Evolutionary conservation across 108 stramenopile genomes (phyloP).

Genomic region (Seminavis robusta): DNA sequence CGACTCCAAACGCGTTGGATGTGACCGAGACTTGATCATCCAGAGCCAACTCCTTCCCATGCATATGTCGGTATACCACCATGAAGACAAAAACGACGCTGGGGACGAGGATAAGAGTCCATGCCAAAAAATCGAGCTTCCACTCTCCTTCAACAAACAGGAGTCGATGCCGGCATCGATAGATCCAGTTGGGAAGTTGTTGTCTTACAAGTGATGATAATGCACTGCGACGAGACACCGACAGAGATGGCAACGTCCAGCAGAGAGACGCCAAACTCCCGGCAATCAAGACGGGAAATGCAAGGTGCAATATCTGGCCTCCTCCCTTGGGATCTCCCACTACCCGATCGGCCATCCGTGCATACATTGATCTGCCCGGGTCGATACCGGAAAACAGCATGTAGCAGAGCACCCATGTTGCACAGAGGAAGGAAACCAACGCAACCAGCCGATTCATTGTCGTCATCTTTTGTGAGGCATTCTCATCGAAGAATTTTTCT

Average conservation of each 20-base stretch:
- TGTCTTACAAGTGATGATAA: not conserved
- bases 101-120: slow-evolving; percentile 16
- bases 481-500: no score
- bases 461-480: no score
- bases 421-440: no score
- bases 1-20: slow-evolving; percentile 48
- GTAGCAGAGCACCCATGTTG: slow-evolving; percentile 10
- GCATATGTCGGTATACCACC: slow-evolving; percentile 19
- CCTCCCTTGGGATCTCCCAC: slow-evolving; percentile 13
- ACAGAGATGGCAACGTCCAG: not conserved
- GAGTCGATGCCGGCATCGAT: not conserved
- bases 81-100: slow-evolving; percentile 8
- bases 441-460: no score
- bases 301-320: slow-evolving; percentile 15
- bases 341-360: not conserved
- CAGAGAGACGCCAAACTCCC: slow-evolving; percentile 12
- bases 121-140: slow-evolving; percentile 5
- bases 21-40: slow-evolving; percentile 14
- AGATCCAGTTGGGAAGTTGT: slow-evolving; percentile 6
- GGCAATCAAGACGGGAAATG: slow-evolving; percentile 25
- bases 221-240: not conserved
- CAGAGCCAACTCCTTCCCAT: not conserved
- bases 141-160: slow-evolving; percentile 21
- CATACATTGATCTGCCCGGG: slow-evolving; percentile 4
- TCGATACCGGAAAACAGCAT: not conserved